Percentiles rank a stretch among this genome's conserved stretches.
Conservation (phyloP, 2,329 filamentous ascomycete genomes). For the Hypoxylon sp. region DNA sequence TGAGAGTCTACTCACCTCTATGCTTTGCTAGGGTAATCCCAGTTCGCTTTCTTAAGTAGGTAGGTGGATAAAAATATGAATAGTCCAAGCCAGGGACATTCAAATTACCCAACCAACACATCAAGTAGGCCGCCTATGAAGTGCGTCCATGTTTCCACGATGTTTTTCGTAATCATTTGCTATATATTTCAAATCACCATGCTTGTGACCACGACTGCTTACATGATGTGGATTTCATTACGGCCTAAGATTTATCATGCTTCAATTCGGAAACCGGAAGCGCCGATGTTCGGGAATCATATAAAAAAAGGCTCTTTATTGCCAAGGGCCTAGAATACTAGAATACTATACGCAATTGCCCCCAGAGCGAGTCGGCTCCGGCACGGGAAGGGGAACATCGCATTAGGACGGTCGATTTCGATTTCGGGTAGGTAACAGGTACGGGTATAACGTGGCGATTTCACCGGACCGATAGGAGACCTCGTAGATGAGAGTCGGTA, state of each 20-base stretch:
- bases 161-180: slow-evolving; percentile 13
- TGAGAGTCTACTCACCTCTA: no score
- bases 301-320: slow-evolving; percentile 3
- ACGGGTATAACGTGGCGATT: slow-evolving; percentile 1
- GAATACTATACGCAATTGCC: slow-evolving; percentile 11
- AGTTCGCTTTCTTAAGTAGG: no score
- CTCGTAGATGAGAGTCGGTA: neutral
- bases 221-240: slow-evolving; percentile 7
- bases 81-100: neutral
- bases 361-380: slow-evolving; percentile 7
- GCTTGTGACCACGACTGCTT: neutral
- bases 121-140: no score
- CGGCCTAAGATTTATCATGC: neutral
- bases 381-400: neutral
- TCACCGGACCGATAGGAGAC: slow-evolving; percentile 12
- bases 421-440: neutral
- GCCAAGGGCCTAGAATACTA: slow-evolving; percentile 19
- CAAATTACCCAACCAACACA: neutral
- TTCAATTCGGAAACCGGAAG: slow-evolving; percentile 1
- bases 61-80: no score
- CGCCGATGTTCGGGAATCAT: slow-evolving; percentile 24
- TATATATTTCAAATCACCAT: slow-evolving; percentile 7
- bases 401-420: neutral
- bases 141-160: neutral
- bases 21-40: no score